Evolutionary conservation across 2,329 filamentous ascomycete species (phyloP).

Genomic region (Cladophialophora yegresii): DNA sequence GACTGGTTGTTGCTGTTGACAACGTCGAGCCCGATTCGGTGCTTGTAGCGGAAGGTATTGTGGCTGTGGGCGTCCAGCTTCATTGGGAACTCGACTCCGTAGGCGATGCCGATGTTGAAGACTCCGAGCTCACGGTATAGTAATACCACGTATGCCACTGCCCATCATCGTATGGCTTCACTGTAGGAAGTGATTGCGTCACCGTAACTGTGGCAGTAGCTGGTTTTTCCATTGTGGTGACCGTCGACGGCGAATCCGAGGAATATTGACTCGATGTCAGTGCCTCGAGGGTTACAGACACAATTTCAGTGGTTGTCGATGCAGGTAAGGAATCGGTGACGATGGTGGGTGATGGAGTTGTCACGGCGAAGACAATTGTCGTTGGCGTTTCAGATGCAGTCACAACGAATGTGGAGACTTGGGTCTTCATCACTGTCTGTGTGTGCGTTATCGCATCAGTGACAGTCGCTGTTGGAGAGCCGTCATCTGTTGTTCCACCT

Average conservation of each 20-base stretch:
- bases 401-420: conserved; percentile 37
- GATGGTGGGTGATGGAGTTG: conserved; percentile 26
- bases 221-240: conserved; percentile 7
- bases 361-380: conserved; percentile 34
- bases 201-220: conserved; percentile 29
- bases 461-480: conserved; percentile 31
- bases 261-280: background rate
- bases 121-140: conserved; percentile 23
- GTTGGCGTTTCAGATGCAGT: conserved; percentile 32
- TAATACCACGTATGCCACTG: conserved; percentile 41
- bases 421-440: conserved; percentile 36
- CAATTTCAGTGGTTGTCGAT: conserved; percentile 18
- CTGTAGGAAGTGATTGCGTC: conserved; percentile 31
- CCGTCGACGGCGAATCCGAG: background rate
- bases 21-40: background rate
- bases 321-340: conserved; percentile 26
- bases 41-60: background rate
- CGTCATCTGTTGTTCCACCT: conserved; percentile 36
- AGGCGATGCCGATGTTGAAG: background rate
- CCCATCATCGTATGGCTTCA: conserved; percentile 38
- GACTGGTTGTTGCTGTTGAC: background rate
- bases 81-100: background rate
- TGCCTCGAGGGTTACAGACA: conserved; percentile 5
- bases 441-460: conserved; percentile 37
- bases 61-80: background rate